Conservation (phyloP, 768 basidiomycete genomes). For the Ramaria sp. region DNA sequence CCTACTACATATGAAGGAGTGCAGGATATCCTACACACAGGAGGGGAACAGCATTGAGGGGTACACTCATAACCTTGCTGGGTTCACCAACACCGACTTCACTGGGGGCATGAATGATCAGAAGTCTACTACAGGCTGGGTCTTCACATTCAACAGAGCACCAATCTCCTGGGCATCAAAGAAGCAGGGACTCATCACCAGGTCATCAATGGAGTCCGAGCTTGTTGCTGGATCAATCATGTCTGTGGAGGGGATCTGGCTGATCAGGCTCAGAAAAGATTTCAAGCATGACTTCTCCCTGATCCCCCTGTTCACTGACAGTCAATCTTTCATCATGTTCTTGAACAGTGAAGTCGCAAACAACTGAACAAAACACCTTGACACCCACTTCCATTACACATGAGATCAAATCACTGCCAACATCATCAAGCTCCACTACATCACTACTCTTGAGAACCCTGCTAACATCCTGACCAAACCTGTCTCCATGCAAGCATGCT, state of each 20-base stretch:
- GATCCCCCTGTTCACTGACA: too few species aligned
- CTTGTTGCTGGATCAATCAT: too few species aligned
- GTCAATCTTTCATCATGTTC: conserved; percentile 15
- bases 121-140: conserved; percentile 25
- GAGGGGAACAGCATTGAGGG: neutral
- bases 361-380: conserved; percentile 17
- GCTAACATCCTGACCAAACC: conserved; percentile 18
- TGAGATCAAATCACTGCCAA: conserved; percentile 11
- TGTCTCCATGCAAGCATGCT: too few species aligned
- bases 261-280: too few species aligned
- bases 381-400: conserved; percentile 15
- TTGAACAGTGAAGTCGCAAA: conserved; percentile 19
- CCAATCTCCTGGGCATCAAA: conserved; percentile 17
- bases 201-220: conserved; percentile 29
- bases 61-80: neutral
- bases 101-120: conserved; percentile 18
- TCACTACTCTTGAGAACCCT: conserved; percentile 10
- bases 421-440: conserved; percentile 8
- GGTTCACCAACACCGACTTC: conserved; percentile 20
- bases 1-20: neutral
- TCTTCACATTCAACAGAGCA: conserved; percentile 14
- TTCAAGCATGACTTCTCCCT: too few species aligned
- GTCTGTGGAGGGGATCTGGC: too few species aligned
- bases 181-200: conserved; percentile 16
- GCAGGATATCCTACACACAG: neutral